Conservation (phyloP, 192 early-diverging fungal species). For the Umbelopsis sp. region DNA sequence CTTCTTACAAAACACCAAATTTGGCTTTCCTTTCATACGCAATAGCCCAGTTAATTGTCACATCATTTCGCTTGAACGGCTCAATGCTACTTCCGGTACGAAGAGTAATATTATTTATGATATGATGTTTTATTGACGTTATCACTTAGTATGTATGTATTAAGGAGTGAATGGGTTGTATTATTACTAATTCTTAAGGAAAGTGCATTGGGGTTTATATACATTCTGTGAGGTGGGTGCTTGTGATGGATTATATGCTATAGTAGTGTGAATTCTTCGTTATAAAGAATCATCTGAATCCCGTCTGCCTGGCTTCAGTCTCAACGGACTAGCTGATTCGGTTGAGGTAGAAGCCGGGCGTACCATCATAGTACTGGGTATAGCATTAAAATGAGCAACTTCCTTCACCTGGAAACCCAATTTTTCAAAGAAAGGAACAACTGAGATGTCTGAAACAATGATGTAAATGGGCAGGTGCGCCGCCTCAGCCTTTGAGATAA, state of each 20-base stretch:
- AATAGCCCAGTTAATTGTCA: too few relatives aligned
- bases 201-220: not conserved
- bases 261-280: not conserved
- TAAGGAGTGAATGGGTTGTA: too few relatives aligned
- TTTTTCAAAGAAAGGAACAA: slow-evolving; percentile 32
- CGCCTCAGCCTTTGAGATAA: slow-evolving; percentile 27
- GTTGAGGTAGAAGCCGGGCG: not conserved
- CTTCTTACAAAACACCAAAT: too few relatives aligned
- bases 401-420: slow-evolving; percentile 26
- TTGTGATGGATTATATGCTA: not conserved
- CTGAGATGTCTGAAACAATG: slow-evolving; percentile 2
- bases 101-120: too few relatives aligned
- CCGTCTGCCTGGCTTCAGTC: slow-evolving; percentile 29
- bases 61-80: too few relatives aligned
- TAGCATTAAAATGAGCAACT: not conserved
- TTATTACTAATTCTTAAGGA: too few relatives aligned
- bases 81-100: too few relatives aligned
- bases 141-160: too few relatives aligned
- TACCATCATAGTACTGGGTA: slow-evolving; percentile 29
- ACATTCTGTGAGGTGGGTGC: not conserved
- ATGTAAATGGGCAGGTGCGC: slow-evolving; percentile 24
- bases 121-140: too few relatives aligned
- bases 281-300: slow-evolving; percentile 24
- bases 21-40: too few relatives aligned
- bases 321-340: slow-evolving; percentile 16